phyloP scores from a whole-genome alignment of 495 filamentous ascomycete genomes.

The Cercophora samala region DNA sequence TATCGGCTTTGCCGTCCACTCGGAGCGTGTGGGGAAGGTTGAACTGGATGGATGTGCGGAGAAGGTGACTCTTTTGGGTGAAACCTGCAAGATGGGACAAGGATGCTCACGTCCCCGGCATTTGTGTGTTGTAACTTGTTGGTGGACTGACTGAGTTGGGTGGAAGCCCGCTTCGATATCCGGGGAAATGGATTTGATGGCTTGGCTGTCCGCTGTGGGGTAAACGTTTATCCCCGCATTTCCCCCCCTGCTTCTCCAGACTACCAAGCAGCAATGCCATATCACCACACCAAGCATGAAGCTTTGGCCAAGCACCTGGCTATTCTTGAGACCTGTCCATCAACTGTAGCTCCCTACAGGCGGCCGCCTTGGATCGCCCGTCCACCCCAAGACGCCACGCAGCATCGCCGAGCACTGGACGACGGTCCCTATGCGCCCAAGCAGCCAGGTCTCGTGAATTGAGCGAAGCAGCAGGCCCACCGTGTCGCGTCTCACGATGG shows the following conservation, averaged over 20 bases:
- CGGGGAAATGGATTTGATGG: too few species aligned
- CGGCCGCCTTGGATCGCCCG: background rate
- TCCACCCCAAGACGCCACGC: background rate
- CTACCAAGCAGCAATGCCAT: background rate
- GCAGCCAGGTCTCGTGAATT: background rate
- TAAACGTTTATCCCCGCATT: slow-evolving; percentile 26
- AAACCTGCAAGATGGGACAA: background rate
- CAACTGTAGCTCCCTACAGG: background rate
- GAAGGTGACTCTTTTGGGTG: background rate
- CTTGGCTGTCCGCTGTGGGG: slow-evolving; percentile 5
- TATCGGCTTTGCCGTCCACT: background rate
- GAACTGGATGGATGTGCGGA: slow-evolving; percentile 4
- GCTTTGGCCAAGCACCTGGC: background rate
- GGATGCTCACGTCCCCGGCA: background rate
- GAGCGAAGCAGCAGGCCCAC: background rate
- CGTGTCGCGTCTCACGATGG: background rate
- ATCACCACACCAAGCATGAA: background rate
- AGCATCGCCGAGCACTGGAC: background rate
- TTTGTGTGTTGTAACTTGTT: background rate
- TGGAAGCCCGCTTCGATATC: too few species aligned
- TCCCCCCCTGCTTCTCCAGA: background rate
- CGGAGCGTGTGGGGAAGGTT: slow-evolving; percentile 12
- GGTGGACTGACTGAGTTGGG: background rate
- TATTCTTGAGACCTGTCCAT: slow-evolving; percentile 2
- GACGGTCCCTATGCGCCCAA: background rate